Conservation (phyloP, 208 protist genomes). For the Giardia muris region DNA sequence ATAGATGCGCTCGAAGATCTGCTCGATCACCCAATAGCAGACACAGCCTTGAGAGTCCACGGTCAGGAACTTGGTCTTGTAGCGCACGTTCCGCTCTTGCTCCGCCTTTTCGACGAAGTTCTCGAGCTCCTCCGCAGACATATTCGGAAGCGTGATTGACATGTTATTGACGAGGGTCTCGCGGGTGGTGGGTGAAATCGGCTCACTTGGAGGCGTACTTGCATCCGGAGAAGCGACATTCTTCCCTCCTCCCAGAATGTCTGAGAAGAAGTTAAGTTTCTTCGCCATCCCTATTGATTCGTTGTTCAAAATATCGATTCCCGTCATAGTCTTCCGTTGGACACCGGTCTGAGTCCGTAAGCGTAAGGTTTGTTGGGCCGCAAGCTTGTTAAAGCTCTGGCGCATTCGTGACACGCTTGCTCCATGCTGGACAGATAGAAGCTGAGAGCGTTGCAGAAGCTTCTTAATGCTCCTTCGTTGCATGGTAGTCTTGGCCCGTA, state of each 20-base stretch:
- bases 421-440: too few species aligned
- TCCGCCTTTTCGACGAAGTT: not conserved
- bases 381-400: not conserved
- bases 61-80: not conserved
- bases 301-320: not conserved
- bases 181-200: not conserved
- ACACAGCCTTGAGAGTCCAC: not conserved
- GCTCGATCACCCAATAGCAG: not conserved
- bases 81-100: not conserved
- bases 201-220: not conserved
- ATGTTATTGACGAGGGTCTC: not conserved
- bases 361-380: not conserved
- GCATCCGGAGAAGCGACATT: not conserved
- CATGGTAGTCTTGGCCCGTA: too few species aligned
- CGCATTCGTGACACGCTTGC: too few species aligned
- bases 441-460: too few species aligned
- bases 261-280: not conserved
- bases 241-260: not conserved
- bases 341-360: not conserved
- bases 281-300: not conserved
- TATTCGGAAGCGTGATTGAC: not conserved
- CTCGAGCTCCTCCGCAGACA: not conserved
- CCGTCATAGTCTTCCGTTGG: not conserved
- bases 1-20: not conserved
- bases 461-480: too few species aligned